Percentiles rank a stretch among this genome's conserved stretches.
phyloP scores from a whole-genome alignment of 2,329 filamentous ascomycete genomes.

The Penicillium janthinellum region DNA sequence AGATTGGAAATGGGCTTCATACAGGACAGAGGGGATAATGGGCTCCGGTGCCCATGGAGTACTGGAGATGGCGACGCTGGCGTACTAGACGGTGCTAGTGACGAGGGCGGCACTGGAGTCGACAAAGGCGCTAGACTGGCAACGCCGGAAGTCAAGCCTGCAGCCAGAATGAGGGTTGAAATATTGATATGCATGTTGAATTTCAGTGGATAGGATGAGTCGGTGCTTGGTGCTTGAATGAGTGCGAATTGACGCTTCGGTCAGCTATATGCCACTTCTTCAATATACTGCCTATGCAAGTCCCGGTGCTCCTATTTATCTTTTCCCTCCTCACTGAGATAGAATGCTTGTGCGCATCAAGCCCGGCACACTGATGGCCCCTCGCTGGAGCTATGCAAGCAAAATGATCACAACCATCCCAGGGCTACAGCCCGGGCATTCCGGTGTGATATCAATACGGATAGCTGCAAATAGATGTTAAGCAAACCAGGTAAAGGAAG shows the following conservation, averaged over 20 bases:
- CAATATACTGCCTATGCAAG: neutral
- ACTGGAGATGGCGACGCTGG: neutral
- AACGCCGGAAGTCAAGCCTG: constrained; percentile 3
- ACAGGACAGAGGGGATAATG: constrained; percentile 1
- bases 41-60: neutral
- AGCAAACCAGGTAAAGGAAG: neutral
- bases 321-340: neutral
- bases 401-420: neutral
- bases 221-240: too few relatives aligned
- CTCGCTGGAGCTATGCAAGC: neutral
- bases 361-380: neutral
- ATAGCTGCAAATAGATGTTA: neutral
- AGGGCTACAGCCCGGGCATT: neutral
- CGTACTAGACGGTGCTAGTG: neutral
- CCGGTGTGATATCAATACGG: constrained; percentile 12
- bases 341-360: neutral
- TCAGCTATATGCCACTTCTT: neutral
- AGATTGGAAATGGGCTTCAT: neutral
- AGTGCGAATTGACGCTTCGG: neutral
- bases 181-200: constrained; percentile 19
- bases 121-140: neutral
- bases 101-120: neutral
- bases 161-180: constrained; percentile 8
- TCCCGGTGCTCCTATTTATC: neutral
- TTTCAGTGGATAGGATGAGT: too few relatives aligned